Percentiles rank a stretch among this genome's conserved stretches.
These are phyloP conservation scores for Penicillium sp. DNA, from an alignment of 2,329 filamentous ascomycete species.

Conservation along the genomic window DNA sequence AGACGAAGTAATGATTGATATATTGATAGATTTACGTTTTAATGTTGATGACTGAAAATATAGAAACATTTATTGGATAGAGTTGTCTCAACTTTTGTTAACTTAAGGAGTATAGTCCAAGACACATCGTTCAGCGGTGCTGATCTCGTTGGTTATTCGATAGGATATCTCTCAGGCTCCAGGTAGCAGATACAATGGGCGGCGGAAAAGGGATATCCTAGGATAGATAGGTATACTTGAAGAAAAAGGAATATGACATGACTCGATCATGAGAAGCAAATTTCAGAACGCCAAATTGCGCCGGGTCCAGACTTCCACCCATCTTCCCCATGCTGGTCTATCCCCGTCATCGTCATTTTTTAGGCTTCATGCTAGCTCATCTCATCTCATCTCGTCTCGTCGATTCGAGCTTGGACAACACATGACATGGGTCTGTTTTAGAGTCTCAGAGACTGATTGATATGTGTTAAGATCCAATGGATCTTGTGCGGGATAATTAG, in stretches of 20 bases:
- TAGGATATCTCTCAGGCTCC: neutral
- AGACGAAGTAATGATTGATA: constrained; percentile 44
- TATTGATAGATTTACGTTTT: constrained; percentile 19
- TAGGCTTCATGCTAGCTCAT: constrained; percentile 16
- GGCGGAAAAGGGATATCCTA: constrained; percentile 1
- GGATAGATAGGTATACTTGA: constrained; percentile 1
- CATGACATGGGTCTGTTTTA: constrained; percentile 7
- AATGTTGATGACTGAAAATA: constrained; percentile 26
- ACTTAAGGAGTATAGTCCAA: neutral
- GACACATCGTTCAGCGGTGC: neutral
- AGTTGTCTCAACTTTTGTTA: neutral
- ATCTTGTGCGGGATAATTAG: constrained; percentile 23
- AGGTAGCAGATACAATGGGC: constrained; percentile 7
- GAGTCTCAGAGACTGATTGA: constrained; percentile 6
- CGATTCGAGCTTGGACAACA: constrained; percentile 12
- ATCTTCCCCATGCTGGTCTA: constrained; percentile 27
- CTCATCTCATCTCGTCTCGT: constrained; percentile 23
- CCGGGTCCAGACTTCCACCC: constrained; percentile 30
- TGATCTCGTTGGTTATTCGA: neutral
- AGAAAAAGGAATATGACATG: constrained; percentile 18
- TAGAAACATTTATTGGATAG: neutral
- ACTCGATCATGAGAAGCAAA: constrained; percentile 27
- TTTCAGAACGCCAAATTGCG: constrained; percentile 34
- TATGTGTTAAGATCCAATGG: constrained; percentile 15
- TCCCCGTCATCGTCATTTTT: constrained; percentile 27